Evolutionary conservation across 345 rosid species (phyloP), one percentile per base, ranked within the genome.

Genomic region (Mercurialis annua): DNA sequence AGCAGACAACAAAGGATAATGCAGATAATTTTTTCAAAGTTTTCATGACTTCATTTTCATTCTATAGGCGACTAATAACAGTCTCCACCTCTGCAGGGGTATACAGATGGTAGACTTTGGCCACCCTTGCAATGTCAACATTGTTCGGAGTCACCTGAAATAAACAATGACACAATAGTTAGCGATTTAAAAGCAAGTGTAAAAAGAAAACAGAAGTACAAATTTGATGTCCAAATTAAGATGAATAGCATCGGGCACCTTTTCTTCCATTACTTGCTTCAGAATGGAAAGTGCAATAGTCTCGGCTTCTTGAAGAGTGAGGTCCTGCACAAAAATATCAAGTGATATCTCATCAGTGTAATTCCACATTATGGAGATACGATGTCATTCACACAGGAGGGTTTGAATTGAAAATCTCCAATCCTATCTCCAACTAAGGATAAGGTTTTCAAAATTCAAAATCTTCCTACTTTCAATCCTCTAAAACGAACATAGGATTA

Each of bases 201-300:
- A 20, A 1, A 30, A 27, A 17, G 2, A 23, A 30, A 23, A 40
- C 5, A n/a, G n/a, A n/a, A n/a, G n/a, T n/a, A n/a, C n/a, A n/a
- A n/a, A 8, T 40, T 40, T 40, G 6, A 3, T 40, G 40, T 7
- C 11, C n/a, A n/a, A 14, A 40, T 40, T 9, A 7, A 40, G 8
- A 10, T 54, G 29, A 7, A 59, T 40, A 31, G 53, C 20, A 30
- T 21, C 20, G 31, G 31, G 38, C 54, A 90, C 98, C 94, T 89
- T 93, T 50, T 93, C 98, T 74, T 93, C 98, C 98, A 93, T 93
- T 21, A 93, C 98, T 87, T 93, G 98, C 86, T 93, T 93, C 42
- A 93, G 77, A 73, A 93, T 90, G 33, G 97, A 87, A 10, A 93
- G 82, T 21, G 98, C 96, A 50, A 93, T 86, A 1, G 85, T 85